phyloP scores from a whole-genome alignment of 805 yeast genomes.

The Candida easanensis region DNA sequence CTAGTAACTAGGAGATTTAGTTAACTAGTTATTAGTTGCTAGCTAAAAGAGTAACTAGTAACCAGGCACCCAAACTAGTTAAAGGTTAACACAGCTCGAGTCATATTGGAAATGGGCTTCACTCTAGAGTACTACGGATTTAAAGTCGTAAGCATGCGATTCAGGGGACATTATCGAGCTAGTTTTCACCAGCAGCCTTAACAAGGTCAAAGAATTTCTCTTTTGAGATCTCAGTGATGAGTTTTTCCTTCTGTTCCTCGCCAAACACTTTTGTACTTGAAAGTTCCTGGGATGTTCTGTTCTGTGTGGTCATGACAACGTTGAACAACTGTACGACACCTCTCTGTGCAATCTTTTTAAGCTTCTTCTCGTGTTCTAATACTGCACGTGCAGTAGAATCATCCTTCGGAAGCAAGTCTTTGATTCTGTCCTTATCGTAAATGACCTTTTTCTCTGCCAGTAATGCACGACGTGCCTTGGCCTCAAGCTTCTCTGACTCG shows the following conservation, averaged over 20 bases:
- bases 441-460: constrained; percentile 67
- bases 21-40: too few relatives aligned
- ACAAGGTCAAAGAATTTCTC: constrained; percentile 88
- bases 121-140: too few relatives aligned
- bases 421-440: constrained; percentile 65
- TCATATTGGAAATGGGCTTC: too few relatives aligned
- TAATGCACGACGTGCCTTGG: constrained; percentile 72
- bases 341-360: constrained; percentile 79
- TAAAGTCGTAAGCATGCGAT: too few relatives aligned
- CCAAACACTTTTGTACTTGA: constrained; percentile 41
- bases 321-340: constrained; percentile 86
- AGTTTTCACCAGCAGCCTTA: constrained; percentile 61
- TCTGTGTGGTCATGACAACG: constrained; percentile 79
- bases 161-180: too few relatives aligned
- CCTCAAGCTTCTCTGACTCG: constrained; percentile 79
- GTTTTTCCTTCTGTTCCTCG: constrained; percentile 49
- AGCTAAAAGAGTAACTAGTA: too few relatives aligned
- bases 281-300: constrained; percentile 50
- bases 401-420: constrained; percentile 62
- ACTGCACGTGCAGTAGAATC: constrained; percentile 55
- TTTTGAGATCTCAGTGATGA: constrained; percentile 78
- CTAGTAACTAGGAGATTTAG: too few relatives aligned
- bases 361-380: constrained; percentile 62
- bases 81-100: too few relatives aligned
- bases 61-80: too few relatives aligned